Evolutionary conservation across 73 alveolate species (phyloP).

Genomic region (Blepharisma stoltei): DNA sequence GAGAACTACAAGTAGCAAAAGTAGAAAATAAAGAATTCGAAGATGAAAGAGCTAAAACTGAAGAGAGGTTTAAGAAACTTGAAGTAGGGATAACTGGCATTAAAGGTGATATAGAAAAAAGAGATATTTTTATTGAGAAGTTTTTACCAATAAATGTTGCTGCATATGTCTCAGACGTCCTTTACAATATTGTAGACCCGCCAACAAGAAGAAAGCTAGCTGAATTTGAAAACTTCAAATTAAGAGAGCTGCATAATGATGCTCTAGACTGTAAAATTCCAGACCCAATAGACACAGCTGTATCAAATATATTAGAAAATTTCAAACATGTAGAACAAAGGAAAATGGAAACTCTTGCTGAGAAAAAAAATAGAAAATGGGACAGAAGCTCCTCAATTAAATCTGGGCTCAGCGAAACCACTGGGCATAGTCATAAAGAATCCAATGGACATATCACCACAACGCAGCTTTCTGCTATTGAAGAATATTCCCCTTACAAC

Average conservation of each 20-base stretch:
- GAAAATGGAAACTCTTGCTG: neutral
- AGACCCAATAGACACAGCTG: neutral
- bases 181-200: neutral
- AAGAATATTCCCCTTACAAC: neutral
- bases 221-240: neutral
- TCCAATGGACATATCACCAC: too few species aligned
- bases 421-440: neutral
- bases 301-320: neutral
- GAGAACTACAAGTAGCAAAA: neutral
- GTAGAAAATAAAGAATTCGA: neutral
- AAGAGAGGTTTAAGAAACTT: neutral
- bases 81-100: neutral
- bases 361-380: neutral
- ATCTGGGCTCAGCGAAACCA: neutral
- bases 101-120: neutral
- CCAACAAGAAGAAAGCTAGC: constrained; percentile 3
- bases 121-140: neutral
- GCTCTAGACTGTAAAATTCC: neutral
- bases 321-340: constrained; percentile 1
- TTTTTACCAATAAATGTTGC: neutral
- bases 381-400: neutral
- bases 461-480: neutral
- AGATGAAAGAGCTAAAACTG: neutral
- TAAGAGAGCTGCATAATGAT: neutral
- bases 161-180: neutral